Evolutionary conservation across 2,329 filamentous ascomycete genomes (phyloP).

Genomic region (Colletotrichum plurivorum): DNA sequence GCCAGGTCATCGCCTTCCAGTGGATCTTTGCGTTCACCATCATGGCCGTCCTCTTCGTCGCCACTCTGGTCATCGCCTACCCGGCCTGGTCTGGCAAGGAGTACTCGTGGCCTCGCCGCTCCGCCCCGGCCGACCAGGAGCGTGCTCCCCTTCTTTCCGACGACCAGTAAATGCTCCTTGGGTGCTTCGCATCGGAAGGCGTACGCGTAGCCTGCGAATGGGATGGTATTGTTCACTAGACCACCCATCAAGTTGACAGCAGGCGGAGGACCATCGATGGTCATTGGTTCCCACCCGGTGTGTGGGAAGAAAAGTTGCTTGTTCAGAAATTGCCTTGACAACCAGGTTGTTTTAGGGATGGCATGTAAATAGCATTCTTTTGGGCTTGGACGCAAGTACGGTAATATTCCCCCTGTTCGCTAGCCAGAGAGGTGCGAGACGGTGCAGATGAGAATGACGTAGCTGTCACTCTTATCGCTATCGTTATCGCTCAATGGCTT

Average conservation of each 20-base stretch:
- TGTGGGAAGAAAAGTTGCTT: slow-evolving; percentile 9
- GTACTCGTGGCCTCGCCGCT: slow-evolving; percentile 62
- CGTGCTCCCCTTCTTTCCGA: slow-evolving; percentile 74
- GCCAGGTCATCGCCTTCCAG: slow-evolving; percentile 83
- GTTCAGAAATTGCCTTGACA: slow-evolving; percentile 14
- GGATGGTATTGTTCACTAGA: slow-evolving; percentile 2
- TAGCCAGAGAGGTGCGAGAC: not conserved
- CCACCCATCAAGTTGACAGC: slow-evolving; percentile 7
- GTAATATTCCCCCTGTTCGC: slow-evolving; percentile 17
- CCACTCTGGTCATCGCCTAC: slow-evolving; percentile 75
- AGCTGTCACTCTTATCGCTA: slow-evolving; percentile 31
- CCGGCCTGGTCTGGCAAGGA: slow-evolving; percentile 75
- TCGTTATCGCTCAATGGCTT: slow-evolving; percentile 17
- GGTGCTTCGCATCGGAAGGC: not conserved
- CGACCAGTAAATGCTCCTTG: slow-evolving; percentile 42
- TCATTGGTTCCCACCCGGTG: not conserved
- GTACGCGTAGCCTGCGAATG: not conserved
- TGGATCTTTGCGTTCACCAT: slow-evolving; percentile 95
- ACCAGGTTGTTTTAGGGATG: slow-evolving; percentile 5
- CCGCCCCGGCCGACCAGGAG: slow-evolving; percentile 64
- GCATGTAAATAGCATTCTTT: slow-evolving; percentile 34
- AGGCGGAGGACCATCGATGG: not conserved
- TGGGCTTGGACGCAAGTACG: slow-evolving; percentile 8
- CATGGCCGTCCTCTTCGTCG: slow-evolving; percentile 80
- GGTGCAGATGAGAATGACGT: slow-evolving; percentile 26